Base-by-base conservation (phyloP, 371 early-diverging fungal genomes). In the Batkoa obscura region DNA sequence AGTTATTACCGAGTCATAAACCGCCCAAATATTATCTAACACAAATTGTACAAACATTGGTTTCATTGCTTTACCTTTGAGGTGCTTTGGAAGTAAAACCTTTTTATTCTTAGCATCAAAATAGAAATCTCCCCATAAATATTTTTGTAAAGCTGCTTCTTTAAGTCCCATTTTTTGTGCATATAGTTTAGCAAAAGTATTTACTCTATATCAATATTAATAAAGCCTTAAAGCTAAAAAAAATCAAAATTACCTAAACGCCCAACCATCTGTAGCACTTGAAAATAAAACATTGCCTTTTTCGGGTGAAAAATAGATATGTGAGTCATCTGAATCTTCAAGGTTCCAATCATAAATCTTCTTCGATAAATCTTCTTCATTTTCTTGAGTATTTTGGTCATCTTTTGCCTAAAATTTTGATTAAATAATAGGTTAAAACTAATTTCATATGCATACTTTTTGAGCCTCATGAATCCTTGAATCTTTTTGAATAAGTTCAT, bases 211-310 rank as follows among this genome's bases (percentile, higher is more conserved):
- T 47, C 41, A 17, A 38, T 36, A 30, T 32, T 13, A 48, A 39
- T 54, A 17, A 34, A n/a, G n/a, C 38, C n/a, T 34, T 42, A 47
- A 35, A 36, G 2, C 1, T 23, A 23, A 23, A 23, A 23, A 23
- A 23, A 23, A 23, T 23, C 23, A 23, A 38, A 45, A 41, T 61
- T 72, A 80, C 80, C 86, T 68, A 67, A 96, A 98, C 2, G 95
- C 98, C 98, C 99, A 98, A 0, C 99, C 99, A 65, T 98, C 96
- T 15, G 87, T 80, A 1, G 97, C 96, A 52, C 85, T 84, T 0
- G 90, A 71, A 67, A 98, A 98, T 33, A 97, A 76, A 51, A 98
- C 99, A 63, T 96, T 98, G 34, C 97, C 95, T 48, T 71, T 72
- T 35, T 86, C 85, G 2, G 98, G 98, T 35, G 89, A 77, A 68